Evolutionary conservation across 495 filamentous ascomycete species (phyloP).

Genomic region (Tuber brumale): DNA sequence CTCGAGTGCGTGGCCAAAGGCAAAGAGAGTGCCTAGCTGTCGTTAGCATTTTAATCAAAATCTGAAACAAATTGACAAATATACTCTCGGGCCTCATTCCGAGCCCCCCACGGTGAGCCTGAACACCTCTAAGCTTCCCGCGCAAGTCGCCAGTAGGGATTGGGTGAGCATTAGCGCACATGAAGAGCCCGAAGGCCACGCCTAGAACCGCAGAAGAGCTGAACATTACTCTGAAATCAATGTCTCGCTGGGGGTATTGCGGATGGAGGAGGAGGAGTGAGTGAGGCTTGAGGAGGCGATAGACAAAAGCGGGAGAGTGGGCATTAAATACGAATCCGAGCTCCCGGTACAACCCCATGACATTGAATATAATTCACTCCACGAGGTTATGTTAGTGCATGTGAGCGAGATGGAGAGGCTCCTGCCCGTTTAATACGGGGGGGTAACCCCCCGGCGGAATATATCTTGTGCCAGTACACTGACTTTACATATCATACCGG

Average conservation of each 20-base stretch:
- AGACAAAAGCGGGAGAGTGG: constrained; percentile 3
- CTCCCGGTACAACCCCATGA: not conserved
- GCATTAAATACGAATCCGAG: constrained; percentile 15
- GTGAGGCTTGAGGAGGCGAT: not conserved
- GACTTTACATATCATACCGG: not conserved
- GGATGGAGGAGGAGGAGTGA: not conserved
- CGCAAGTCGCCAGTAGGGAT: constrained; percentile 2
- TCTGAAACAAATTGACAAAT: not conserved
- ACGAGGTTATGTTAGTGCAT: not conserved
- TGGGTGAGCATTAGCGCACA: constrained; percentile 17
- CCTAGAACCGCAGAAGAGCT: constrained; percentile 7
- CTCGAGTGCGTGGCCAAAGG: constrained; percentile 41
- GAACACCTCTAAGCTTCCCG: constrained; percentile 16
- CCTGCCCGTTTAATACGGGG: constrained; percentile 15
- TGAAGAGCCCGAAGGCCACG: constrained; percentile 12
- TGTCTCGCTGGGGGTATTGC: not conserved
- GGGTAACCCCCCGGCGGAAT: not conserved
- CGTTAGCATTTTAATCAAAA: not conserved
- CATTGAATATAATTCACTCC: constrained; percentile 5
- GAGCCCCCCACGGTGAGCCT: constrained; percentile 37
- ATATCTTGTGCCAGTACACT: not conserved
- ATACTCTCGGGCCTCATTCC: constrained; percentile 39
- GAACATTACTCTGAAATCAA: constrained; percentile 9
- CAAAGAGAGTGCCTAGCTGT: constrained; percentile 31
- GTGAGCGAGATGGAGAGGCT: not conserved